phyloP scores from a whole-genome alignment of 129 eudicot species.

The Ambrosia artemisiifolia region DNA sequence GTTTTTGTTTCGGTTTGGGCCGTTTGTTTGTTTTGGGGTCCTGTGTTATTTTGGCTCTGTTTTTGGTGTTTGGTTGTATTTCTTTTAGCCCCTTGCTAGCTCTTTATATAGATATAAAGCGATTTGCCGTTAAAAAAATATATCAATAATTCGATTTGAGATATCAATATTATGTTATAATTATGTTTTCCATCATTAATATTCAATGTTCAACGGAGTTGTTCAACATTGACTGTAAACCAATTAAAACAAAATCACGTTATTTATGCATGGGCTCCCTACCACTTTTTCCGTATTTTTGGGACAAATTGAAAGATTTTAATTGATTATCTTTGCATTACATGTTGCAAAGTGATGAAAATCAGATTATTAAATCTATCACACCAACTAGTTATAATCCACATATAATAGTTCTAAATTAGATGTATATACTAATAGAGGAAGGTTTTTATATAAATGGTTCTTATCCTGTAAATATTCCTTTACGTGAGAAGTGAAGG shows the following conservation, averaged over 20 bases:
- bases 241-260: conserved; percentile 5
- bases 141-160: background rate
- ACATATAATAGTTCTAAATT: background rate
- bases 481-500: no score
- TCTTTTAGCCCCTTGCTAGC: no score
- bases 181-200: background rate
- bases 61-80: no score
- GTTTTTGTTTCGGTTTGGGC: no score
- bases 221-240: conserved; percentile 21
- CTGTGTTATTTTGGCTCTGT: no score
- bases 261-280: conserved; percentile 11
- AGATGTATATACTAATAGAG: no score
- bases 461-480: no score
- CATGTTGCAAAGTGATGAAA: background rate
- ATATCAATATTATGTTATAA: background rate
- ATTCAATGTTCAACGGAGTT: conserved; percentile 6
- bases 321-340: background rate
- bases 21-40: no score
- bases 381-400: background rate
- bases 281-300: background rate
- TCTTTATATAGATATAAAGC: no score
- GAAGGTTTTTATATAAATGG: no score
- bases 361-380: background rate
- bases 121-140: no score
- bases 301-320: background rate